Percentiles rank a stretch among this genome's conserved stretches.
These are phyloP conservation scores for Globisporangium okanoganense DNA, from an alignment of 352 stramenopile species.

Conservation along the genomic window DNA sequence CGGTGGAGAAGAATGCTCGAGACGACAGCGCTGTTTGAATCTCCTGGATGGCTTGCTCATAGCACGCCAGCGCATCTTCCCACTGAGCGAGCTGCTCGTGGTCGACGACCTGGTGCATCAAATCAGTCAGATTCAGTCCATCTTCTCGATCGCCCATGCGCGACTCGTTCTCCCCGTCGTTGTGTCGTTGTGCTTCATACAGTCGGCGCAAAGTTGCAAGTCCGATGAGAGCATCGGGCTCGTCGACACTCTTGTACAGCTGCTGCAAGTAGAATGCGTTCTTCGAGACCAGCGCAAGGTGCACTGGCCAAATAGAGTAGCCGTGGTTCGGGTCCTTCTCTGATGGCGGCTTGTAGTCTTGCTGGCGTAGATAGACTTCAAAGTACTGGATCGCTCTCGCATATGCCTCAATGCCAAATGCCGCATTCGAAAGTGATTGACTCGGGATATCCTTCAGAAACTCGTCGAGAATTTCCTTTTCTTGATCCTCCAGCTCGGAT, in stretches of 20 bases:
- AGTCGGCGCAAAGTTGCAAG: slow-evolving; percentile 54
- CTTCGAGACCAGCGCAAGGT: slow-evolving; percentile 45
- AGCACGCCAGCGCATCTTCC: slow-evolving; percentile 74
- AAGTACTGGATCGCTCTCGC: slow-evolving; percentile 76
- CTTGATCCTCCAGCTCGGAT: slow-evolving; percentile 64
- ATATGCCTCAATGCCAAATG: slow-evolving; percentile 67
- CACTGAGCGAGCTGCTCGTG: slow-evolving; percentile 68
- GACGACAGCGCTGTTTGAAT: slow-evolving; percentile 48
- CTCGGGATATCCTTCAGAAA: slow-evolving; percentile 74
- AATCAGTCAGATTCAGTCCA: slow-evolving; percentile 48
- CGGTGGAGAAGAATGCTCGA: slow-evolving; percentile 19
- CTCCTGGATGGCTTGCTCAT: slow-evolving; percentile 74
- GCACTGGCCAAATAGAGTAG: slow-evolving; percentile 26
- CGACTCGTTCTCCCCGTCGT: slow-evolving; percentile 20
- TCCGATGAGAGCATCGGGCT: slow-evolving; percentile 58
- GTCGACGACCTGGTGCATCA: slow-evolving; percentile 71
- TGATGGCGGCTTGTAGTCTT: slow-evolving; percentile 18
- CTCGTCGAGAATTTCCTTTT: slow-evolving; percentile 75
- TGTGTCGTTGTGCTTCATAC: slow-evolving; percentile 38
- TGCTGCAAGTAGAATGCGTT: slow-evolving; percentile 72
- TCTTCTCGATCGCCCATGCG: slow-evolving; percentile 26
- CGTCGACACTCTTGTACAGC: slow-evolving; percentile 75
- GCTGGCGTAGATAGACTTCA: slow-evolving; percentile 61
- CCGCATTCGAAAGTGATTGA: slow-evolving; percentile 58
- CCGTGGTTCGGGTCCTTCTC: slow-evolving; percentile 4